A percentile compares a stretch with the other conserved stretches of the same genome.
Evolutionary conservation across 768 basidiomycete genomes (phyloP).

Genomic region (Pulveroboletus ravenelii): DNA sequence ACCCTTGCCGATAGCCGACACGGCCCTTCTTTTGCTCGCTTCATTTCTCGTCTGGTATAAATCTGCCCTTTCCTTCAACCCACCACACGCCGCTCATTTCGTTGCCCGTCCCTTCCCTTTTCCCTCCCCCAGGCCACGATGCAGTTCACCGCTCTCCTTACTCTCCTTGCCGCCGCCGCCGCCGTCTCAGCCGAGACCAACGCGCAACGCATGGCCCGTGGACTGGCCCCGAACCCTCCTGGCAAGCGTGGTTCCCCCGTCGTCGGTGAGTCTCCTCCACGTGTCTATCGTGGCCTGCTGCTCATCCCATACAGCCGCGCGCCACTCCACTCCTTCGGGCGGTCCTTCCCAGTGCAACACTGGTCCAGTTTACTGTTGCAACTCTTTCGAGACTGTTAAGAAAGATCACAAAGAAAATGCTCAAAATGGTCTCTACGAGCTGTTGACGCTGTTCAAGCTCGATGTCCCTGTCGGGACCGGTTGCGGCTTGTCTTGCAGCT

Average conservation of each 20-base stretch:
- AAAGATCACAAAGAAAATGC: neutral
- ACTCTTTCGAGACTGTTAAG: neutral
- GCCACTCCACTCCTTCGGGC: constrained; percentile 33
- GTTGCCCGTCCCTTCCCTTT: neutral
- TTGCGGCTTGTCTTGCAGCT: constrained; percentile 32
- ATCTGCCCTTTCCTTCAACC: neutral
- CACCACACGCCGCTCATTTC: neutral
- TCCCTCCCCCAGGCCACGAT: constrained; percentile 11
- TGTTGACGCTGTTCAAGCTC: rapidly evolving
- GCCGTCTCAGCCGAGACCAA: constrained; percentile 46
- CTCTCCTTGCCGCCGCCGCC: constrained; percentile 36
- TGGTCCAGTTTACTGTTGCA: constrained; percentile 21
- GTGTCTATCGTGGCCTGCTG: neutral
- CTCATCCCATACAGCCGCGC: constrained; percentile 31
- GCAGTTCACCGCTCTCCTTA: constrained; percentile 30
- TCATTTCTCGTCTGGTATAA: constrained; percentile 10
- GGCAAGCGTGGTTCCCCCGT: constrained; percentile 29
- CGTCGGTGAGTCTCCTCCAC: constrained; percentile 24
- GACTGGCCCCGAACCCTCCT: constrained; percentile 48
- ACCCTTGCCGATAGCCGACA: constrained; percentile 11
- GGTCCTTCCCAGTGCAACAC: constrained; percentile 20
- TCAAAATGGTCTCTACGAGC: neutral
- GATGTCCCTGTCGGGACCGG: rapidly evolving
- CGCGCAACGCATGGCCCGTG: constrained; percentile 49
- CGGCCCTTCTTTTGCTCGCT: constrained; percentile 8